Percentiles rank a stretch among this genome's conserved stretches.
Evolutionary conservation across 2,329 filamentous ascomycete species (phyloP).

Genomic region (Colletotrichum plurivorum): DNA sequence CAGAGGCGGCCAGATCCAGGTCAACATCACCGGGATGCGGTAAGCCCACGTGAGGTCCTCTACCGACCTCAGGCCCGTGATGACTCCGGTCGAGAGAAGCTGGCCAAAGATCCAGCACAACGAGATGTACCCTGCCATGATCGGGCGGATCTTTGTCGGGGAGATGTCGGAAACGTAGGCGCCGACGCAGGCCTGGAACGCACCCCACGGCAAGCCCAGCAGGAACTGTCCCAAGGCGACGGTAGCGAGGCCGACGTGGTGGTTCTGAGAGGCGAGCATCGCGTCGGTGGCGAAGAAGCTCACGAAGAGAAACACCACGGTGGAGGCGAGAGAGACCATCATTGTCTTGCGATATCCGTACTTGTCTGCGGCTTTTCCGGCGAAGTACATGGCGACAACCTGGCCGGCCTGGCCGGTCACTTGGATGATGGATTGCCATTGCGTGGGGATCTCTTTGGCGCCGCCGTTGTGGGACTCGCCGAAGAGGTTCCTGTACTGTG

Average conservation of each 20-base stretch:
- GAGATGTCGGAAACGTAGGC: constrained; percentile 55
- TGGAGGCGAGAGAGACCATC: constrained; percentile 10
- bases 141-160: constrained; percentile 51
- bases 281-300: constrained; percentile 38
- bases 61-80: constrained; percentile 48
- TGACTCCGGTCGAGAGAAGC: constrained; percentile 51
- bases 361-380: constrained; percentile 18
- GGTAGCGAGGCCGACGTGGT: constrained; percentile 46
- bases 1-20: constrained; percentile 55
- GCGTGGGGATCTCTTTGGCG: constrained; percentile 53
- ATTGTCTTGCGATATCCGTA: constrained; percentile 36
- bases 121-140: constrained; percentile 55
- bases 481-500: constrained; percentile 47
- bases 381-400: constrained; percentile 21
- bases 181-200: constrained; percentile 51
- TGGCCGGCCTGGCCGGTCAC: constrained; percentile 23
- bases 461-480: constrained; percentile 43
- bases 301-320: constrained; percentile 29
- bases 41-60: constrained; percentile 49
- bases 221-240: constrained; percentile 52
- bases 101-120: constrained; percentile 58
- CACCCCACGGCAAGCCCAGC: constrained; percentile 52
- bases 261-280: constrained; percentile 49
- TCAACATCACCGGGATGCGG: constrained; percentile 54
- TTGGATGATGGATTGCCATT: constrained; percentile 56